Percentiles rank a stretch among this genome's conserved stretches.
Conservation (phyloP, 2,329 filamentous ascomycete species). For the Trichoderma cornu-damae region DNA sequence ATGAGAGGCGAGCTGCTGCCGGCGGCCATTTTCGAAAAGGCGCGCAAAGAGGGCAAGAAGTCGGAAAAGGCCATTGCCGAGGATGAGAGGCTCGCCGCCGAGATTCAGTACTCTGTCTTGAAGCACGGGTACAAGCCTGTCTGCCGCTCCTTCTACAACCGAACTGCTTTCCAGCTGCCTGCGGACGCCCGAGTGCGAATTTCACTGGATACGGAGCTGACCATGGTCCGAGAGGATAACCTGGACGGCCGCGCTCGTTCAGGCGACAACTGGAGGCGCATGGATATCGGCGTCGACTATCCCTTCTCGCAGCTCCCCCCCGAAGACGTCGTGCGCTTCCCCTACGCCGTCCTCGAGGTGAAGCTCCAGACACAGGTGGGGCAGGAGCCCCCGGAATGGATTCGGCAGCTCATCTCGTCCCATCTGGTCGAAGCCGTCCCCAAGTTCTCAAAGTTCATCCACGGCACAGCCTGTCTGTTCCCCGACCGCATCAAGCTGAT, state of each 20-base stretch:
- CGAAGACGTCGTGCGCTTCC: conserved; percentile 84
- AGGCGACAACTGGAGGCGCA: conserved; percentile 91
- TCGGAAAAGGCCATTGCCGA: conserved; percentile 85
- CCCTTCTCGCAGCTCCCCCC: conserved; percentile 85
- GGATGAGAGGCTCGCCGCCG: conserved; percentile 80
- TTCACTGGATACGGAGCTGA: conserved; percentile 91
- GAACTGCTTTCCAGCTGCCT: conserved; percentile 94
- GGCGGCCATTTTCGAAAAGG: conserved; percentile 90
- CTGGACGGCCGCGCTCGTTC: conserved; percentile 70
- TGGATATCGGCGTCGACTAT: conserved; percentile 94
- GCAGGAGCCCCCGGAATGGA: conserved; percentile 94
- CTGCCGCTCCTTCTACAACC: conserved; percentile 94
- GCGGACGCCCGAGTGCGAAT: conserved; percentile 95
- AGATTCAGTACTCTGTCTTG: conserved; percentile 90
- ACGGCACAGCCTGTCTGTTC: conserved; percentile 84
- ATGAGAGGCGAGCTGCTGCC: conserved; percentile 79
- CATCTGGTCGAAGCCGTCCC: conserved; percentile 98
- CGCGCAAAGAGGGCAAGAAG: conserved; percentile 91
- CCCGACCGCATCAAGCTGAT: conserved; percentile 82
- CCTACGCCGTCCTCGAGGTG: conserved; percentile 93
- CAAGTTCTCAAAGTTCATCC: conserved; percentile 99
- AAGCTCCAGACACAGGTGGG: conserved; percentile 96
- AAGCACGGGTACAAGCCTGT: conserved; percentile 83
- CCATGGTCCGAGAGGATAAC: conserved; percentile 94
- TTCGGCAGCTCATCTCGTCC: conserved; percentile 84